Base-by-base conservation (phyloP, 1,284 basidiomycete genomes). In the Waitea zeae region DNA sequence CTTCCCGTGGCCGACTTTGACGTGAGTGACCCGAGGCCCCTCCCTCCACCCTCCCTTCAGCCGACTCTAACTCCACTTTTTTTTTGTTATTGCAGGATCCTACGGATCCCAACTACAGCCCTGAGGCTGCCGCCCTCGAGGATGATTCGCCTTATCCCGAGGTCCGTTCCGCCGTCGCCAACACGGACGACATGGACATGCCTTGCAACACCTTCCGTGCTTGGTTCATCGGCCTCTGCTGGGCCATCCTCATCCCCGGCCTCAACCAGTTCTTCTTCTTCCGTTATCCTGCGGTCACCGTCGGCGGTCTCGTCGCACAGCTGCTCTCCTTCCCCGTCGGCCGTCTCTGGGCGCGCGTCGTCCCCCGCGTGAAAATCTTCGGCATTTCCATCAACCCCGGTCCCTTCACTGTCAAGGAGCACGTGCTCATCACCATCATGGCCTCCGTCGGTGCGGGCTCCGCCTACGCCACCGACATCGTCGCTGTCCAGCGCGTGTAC, bases 381-480 rank as follows among this genome's bases (percentile, higher is more conserved):
- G 62, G 62, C 12, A 28, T 57, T 5, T 43, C 46, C 5, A 39
- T 69, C 18, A 69, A 69, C 39, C 65, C 65, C 3, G 65, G 66
- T 20, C 60, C 60, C 4, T 65, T 56, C 39, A 51, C 50, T 12
- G 50, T 58, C 28, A 59, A 59, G 40, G 57, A 60, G 40, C 56
- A 58, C 42, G 55, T 31, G 4, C 42, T 74, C 31, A 62, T 70
- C 40, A 70, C 64, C 2, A 59, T 86, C 47, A 86, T 86, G 77
- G 73, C 77, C 12, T 73, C 64, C 40, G 70, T 73, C 17, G 67
- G 64, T 24, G 58, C 61, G 12, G 57, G 58, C 19, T 61, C 60
- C 34, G 72, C 75, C 2, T 78, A 77, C 45, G 71, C 70, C 1
- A 71, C 66, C 38, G 68, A 79, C 42, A 67, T 80, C 33, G 51